Evolutionary conservation across 2,329 filamentous ascomycete species (phyloP).

Genomic region (Alternaria rosae): DNA sequence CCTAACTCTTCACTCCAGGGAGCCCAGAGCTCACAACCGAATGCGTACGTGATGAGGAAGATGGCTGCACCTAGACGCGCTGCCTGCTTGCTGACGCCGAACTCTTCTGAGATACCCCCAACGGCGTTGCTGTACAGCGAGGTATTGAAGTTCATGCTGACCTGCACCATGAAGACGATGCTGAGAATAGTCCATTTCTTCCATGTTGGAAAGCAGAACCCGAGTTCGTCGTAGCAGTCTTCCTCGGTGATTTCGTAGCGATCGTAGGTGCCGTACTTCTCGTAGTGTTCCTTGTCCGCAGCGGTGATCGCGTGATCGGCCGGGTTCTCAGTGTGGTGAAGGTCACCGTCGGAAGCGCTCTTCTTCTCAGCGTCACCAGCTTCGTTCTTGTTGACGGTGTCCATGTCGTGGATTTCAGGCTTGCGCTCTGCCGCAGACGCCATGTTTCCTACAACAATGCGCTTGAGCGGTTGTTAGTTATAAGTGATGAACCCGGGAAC

Average conservation of each 20-base stretch:
- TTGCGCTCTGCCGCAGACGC: constrained; percentile 23
- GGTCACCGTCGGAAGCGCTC: constrained; percentile 27
- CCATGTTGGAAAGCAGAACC: constrained; percentile 57
- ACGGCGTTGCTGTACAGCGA: constrained; percentile 64
- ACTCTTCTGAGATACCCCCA: constrained; percentile 65
- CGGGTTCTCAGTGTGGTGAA: constrained; percentile 28
- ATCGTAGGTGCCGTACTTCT: constrained; percentile 51
- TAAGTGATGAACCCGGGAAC: background rate
- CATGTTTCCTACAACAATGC: constrained; percentile 16
- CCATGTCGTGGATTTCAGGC: constrained; percentile 27
- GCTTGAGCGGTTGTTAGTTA: background rate
- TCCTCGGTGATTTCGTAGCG: constrained; percentile 59
- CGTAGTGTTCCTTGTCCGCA: constrained; percentile 39
- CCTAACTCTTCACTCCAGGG: constrained; percentile 87
- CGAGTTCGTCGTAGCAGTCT: constrained; percentile 60
- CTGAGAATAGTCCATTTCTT: constrained; percentile 64
- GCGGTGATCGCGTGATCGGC: constrained; percentile 19
- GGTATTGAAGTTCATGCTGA: constrained; percentile 67
- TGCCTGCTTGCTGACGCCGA: constrained; percentile 70
- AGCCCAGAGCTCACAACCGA: constrained; percentile 88
- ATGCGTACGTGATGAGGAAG: constrained; percentile 81
- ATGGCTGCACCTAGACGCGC: constrained; percentile 78
- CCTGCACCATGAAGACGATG: constrained; percentile 62
- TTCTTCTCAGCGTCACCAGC: constrained; percentile 33
- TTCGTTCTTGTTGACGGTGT: constrained; percentile 22